Percentiles rank a stretch among this genome's conserved stretches.
These are phyloP conservation scores for Colletotrichum musicola DNA, from an alignment of 2,329 filamentous ascomycete genomes.

Conservation along the genomic window DNA sequence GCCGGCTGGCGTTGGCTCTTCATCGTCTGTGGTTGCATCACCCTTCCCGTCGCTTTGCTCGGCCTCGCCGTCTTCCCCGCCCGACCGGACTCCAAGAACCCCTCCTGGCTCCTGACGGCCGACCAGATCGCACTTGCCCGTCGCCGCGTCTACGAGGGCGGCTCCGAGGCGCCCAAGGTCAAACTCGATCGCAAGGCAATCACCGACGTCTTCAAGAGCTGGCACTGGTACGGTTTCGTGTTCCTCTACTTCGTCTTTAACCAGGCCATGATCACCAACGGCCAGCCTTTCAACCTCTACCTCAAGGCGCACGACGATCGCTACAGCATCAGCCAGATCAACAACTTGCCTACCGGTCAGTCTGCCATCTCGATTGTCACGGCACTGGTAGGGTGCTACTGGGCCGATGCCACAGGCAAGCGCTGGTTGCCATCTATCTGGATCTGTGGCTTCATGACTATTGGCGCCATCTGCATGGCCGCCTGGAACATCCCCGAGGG, in stretches of 20 bases:
- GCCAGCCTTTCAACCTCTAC: slow-evolving; percentile 54
- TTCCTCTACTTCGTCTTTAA: slow-evolving; percentile 59
- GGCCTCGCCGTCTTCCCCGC: slow-evolving; percentile 42
- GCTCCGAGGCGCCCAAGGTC: slow-evolving; percentile 47
- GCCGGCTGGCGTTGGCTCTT: slow-evolving; percentile 38
- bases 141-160: slow-evolving; percentile 43
- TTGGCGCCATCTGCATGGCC: slow-evolving; percentile 54
- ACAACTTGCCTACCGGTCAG: slow-evolving; percentile 69
- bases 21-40: slow-evolving; percentile 35
- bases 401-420: slow-evolving; percentile 75
- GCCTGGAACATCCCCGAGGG: slow-evolving; percentile 68
- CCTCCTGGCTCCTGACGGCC: slow-evolving; percentile 46
- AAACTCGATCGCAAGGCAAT: slow-evolving; percentile 51
- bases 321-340: slow-evolving; percentile 63
- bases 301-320: slow-evolving; percentile 58
- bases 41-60: slow-evolving; percentile 28
- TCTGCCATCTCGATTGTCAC: slow-evolving; percentile 68
- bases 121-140: slow-evolving; percentile 44
- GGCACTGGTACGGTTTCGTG: slow-evolving; percentile 53
- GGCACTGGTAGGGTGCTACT: slow-evolving; percentile 68
- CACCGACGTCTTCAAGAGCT: slow-evolving; percentile 51
- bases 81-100: slow-evolving; percentile 45
- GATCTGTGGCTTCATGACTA: slow-evolving; percentile 23
- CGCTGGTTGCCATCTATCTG: slow-evolving; percentile 61
- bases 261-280: slow-evolving; percentile 57